Evolutionary conservation across 768 basidiomycete genomes (phyloP), one percentile per base, ranked within the genome.

Genomic region (Agaricus subrufescens): DNA sequence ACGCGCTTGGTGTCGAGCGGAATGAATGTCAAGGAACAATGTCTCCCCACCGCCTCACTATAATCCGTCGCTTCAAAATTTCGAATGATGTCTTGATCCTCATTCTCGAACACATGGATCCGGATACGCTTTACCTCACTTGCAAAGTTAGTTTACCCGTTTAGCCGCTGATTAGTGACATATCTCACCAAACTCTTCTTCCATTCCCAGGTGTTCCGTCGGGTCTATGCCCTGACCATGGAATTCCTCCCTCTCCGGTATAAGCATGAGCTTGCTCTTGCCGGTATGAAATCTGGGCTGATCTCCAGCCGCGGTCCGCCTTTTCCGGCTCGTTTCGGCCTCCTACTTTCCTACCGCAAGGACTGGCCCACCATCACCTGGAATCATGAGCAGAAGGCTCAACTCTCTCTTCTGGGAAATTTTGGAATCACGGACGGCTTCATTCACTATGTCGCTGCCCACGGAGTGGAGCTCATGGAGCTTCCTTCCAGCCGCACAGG

Each of bases 271-370:
- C 69, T 83, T 29, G 79, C 75, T 15, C 50, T 75, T 23, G 66
- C 74, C 54, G 80, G 79, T 40, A 80, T 81, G 79, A 73, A 72
- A 60, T 79, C 81, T 62, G 81, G 81, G 4, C 69, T 74, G 19
- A 72, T 70, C 37, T 66, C 76, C 30, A 67, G 74, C 58, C 65
- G 69, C 37, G 66, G 66, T 38, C 69, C 71, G 14, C 67, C 77
- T 10, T 71, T 75, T 37, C 61, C 71, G 42, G 65, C 68, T 44
- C 79, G 80, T 52, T 73, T 79, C 37, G 73, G 79, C 52, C 66
- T 80, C 50, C 68, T 83, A 31, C 54, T 69, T 53, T 68, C 70
- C 37, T 81, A 79, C 66, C 74, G 73, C 61, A 72, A 69, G 55
- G 77, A 79, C 60, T 81, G 80, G 79, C 77, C 77, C 25, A 69